Evolutionary conservation across 306 rosid species (phyloP).

Genomic region (Ziziphus jujuba): DNA sequence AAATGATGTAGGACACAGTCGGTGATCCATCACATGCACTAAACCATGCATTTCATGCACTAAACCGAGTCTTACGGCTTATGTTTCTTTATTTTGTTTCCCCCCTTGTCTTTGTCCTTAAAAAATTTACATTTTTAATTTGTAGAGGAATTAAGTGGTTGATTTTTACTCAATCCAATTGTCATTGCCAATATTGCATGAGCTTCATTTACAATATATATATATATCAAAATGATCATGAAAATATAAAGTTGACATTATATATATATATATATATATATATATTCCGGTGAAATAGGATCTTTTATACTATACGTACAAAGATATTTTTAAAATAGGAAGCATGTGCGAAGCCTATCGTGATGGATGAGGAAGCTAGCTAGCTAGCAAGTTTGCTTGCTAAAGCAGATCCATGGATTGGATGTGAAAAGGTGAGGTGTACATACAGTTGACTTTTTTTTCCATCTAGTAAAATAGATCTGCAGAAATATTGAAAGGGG

Average conservation of each 20-base stretch:
- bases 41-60: background rate
- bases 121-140: too few species aligned
- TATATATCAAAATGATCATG: too few species aligned
- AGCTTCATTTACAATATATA: too few species aligned
- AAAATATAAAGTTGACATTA: too few species aligned
- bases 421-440: background rate
- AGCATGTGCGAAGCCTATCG: slow-evolving; percentile 21
- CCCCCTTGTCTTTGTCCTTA: background rate
- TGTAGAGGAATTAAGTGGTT: too few species aligned
- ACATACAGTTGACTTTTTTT: slow-evolving; percentile 15
- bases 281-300: too few species aligned
- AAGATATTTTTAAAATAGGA: too few species aligned
- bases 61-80: slow-evolving; percentile 12
- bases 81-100: background rate
- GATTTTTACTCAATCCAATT: too few species aligned
- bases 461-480: background rate
- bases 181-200: too few species aligned
- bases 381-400: too few species aligned
- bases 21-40: slow-evolving; percentile 11
- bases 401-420: slow-evolving; percentile 8
- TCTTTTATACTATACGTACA: too few species aligned
- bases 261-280: too few species aligned
- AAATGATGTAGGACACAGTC: background rate
- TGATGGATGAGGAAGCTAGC: slow-evolving; percentile 20
- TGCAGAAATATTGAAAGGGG: background rate